These are phyloP conservation scores for Byssothecium circinans DNA, from an alignment of 2,329 filamentous ascomycete species.

Conservation along the genomic window DNA sequence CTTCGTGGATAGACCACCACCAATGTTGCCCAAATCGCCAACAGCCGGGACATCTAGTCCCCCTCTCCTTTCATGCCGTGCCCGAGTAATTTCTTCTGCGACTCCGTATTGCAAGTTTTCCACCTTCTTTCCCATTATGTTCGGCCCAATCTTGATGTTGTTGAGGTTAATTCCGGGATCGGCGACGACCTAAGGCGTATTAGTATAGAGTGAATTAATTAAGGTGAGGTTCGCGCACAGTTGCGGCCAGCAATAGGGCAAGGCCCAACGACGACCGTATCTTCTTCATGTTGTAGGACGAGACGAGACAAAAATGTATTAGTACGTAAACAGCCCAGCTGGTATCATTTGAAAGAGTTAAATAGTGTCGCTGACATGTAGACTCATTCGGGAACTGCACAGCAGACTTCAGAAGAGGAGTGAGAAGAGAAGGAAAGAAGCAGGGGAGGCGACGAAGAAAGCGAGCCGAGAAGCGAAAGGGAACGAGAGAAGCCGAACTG, in stretches of 20 bases:
- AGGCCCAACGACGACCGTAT: conserved; percentile 27
- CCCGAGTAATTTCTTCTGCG: conserved; percentile 17
- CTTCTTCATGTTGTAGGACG: conserved; percentile 31
- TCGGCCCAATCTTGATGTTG: conserved; percentile 22
- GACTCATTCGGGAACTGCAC: conserved; percentile 39
- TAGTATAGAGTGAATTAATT: conserved; percentile 11
- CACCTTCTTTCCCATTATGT: conserved; percentile 26
- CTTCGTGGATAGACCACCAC: conserved; percentile 14
- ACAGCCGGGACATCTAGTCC: conserved; percentile 14
- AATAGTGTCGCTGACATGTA: conserved; percentile 37
- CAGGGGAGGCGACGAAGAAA: conserved; percentile 15
- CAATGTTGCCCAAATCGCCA: conserved; percentile 10
- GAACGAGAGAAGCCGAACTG: conserved; percentile 32
- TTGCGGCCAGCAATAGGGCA: conserved; percentile 32
- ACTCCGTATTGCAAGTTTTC: conserved; percentile 28
- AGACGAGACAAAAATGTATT: conserved; percentile 19
- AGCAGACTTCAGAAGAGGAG: conserved; percentile 37
- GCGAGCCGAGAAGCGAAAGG: conserved; percentile 25
- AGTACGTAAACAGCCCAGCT: conserved; percentile 43
- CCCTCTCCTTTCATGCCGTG: conserved; percentile 14
- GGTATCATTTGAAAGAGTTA: conserved; percentile 25
- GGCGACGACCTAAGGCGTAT: conserved; percentile 25
- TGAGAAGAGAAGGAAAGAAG: conserved; percentile 15
- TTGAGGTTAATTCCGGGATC: conserved; percentile 30
- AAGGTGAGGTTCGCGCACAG: conserved; percentile 24